Evolutionary conservation across 805 yeast genomes (phyloP), one percentile per base, ranked within the genome.

Genomic region (Candida coquimbonensis): DNA sequence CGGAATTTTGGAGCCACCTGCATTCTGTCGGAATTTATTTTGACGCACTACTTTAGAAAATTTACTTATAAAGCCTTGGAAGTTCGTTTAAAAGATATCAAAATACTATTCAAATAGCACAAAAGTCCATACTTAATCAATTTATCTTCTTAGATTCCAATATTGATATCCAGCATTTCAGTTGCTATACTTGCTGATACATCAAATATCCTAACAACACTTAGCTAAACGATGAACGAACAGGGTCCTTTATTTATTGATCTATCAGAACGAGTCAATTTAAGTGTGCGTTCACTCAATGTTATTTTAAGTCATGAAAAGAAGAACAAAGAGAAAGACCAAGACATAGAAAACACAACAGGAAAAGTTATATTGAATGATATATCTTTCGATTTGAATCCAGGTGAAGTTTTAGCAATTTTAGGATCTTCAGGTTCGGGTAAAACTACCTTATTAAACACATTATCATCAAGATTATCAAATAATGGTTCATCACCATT

Each of bases 391-490:
- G 79, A 78, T 42, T 67, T 85, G 11, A 74, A 77, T 0, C 61
- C 75, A 13, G 85, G 87, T 16, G 68, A 82, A 9, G 63, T 88
- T 35, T 72, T 87, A 63, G 95, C 95, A 7, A 83, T 87, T 9
- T 74, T 88, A 68, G 96, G 96, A 3, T 91, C 95, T 0, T 83
- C 90, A 0, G 96, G 96, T 0, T 79, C 88, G 4, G 96, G 95
- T 4, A 87, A 88, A 57, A 87, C 96, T 0, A 85, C 96, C 0
- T 60, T 87, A 38, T 66, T 87, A 21, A 87, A 87, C 57, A 77
- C 78, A 0, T 60, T 83, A 40, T 80, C 87, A 0, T 73, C 77
- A 39, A 62, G 83, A 51, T 67, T 74, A 17, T 54, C 60, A 39
- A 41, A 32, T 26, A 27, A 46, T 46, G 50, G 36, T 6, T 50